Percentiles rank a stretch among this genome's conserved stretches.
These are phyloP conservation scores for Cyclotella sp. DNA, from an alignment of 108 stramenopile genomes.

Conservation along the genomic window DNA sequence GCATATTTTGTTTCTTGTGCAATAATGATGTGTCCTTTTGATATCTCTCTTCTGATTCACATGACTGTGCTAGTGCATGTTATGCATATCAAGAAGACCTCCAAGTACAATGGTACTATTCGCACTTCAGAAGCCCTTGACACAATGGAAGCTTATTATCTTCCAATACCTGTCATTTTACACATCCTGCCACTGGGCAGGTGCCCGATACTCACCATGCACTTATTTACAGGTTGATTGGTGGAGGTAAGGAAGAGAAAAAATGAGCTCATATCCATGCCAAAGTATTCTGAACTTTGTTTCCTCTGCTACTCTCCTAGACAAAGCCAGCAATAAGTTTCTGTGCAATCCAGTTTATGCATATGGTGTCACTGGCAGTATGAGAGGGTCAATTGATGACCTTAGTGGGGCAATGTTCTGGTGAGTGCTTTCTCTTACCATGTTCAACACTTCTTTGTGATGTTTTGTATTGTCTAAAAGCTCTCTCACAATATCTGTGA, in stretches of 20 bases:
- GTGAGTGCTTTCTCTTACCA: too few relatives aligned
- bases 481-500: too few relatives aligned
- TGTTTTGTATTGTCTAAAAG: too few relatives aligned
- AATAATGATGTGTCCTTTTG: not conserved
- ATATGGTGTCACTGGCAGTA: too few relatives aligned
- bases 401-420: too few relatives aligned
- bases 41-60: not conserved
- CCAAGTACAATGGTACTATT: not conserved
- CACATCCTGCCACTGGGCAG: not conserved
- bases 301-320: too few relatives aligned
- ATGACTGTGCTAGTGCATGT: not conserved
- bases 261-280: too few relatives aligned
- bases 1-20: not conserved
- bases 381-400: too few relatives aligned
- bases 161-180: not conserved
- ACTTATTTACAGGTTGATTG: not conserved
- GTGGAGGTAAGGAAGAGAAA: not conserved
- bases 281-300: too few relatives aligned
- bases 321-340: not conserved
- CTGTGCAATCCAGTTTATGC: not conserved
- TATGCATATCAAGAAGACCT: not conserved
- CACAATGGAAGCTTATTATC: slow-evolving; percentile 1
- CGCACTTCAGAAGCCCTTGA: slow-evolving; percentile 3
- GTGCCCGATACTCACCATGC: not conserved
- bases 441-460: too few relatives aligned